Percentiles rank a stretch among this genome's conserved stretches.
Conservation (phyloP, 2,329 filamentous ascomycete genomes). For the Phialophora chinensis region DNA sequence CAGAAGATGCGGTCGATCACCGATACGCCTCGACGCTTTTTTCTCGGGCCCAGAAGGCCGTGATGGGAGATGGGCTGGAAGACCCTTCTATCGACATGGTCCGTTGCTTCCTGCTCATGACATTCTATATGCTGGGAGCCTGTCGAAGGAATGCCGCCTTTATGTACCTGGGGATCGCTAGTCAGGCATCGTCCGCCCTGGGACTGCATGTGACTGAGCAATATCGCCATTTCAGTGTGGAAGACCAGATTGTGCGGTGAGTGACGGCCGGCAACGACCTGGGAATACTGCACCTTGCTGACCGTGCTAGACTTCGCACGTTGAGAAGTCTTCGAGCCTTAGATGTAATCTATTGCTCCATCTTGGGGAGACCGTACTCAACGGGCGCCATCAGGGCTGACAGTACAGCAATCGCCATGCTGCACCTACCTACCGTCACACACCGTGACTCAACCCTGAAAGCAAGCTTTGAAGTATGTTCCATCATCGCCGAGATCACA, state of each 20-base stretch:
- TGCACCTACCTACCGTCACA: conserved; percentile 35
- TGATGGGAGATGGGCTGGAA: conserved; percentile 59
- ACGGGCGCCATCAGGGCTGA: conserved; percentile 43
- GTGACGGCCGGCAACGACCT: neutral
- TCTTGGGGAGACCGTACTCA: conserved; percentile 54
- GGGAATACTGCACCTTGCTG: conserved; percentile 6
- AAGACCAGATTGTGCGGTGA: conserved; percentile 28
- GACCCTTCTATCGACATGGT: conserved; percentile 62
- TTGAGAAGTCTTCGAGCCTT: conserved; percentile 57
- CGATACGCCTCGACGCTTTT: conserved; percentile 53
- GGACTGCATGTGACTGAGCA: conserved; percentile 57
- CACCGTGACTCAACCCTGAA: conserved; percentile 41
- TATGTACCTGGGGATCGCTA: conserved; percentile 67
- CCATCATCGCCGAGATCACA: conserved; percentile 55
- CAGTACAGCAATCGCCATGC: conserved; percentile 37
- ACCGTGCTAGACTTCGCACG: conserved; percentile 46
- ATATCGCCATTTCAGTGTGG: conserved; percentile 36
- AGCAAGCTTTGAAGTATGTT: conserved; percentile 43
- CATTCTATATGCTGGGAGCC: conserved; percentile 65
- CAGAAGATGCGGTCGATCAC: conserved; percentile 40
- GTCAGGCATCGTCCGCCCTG: conserved; percentile 62
- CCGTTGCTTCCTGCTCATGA: conserved; percentile 61
- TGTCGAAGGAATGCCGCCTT: conserved; percentile 66
- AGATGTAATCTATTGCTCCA: conserved; percentile 56
- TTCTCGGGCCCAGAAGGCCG: conserved; percentile 54